These are phyloP conservation scores for Hanseniaspora occidentalis DNA, from an alignment of 805 yeast genomes.

Conservation along the genomic window DNA sequence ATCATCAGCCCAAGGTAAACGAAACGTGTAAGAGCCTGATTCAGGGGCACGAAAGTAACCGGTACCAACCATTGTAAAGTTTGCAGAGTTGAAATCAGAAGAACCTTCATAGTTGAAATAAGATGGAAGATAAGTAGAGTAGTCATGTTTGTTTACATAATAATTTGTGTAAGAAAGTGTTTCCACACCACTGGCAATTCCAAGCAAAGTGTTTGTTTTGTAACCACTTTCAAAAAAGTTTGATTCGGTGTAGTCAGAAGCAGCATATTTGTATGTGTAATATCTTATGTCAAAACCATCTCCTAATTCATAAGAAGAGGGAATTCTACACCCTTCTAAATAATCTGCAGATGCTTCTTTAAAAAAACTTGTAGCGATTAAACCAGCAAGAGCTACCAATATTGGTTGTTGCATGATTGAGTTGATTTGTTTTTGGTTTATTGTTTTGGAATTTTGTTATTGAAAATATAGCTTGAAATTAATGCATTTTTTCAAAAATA, in stretches of 20 bases:
- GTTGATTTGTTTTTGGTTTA: too few relatives aligned
- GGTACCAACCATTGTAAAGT: constrained; percentile 16
- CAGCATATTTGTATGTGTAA: neutral
- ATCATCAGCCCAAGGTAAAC: constrained; percentile 20
- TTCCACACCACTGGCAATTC: neutral
- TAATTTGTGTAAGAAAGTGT: neutral
- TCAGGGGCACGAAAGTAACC: constrained; percentile 18
- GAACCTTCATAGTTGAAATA: constrained; percentile 8
- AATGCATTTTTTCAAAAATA: too few relatives aligned
- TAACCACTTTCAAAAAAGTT: neutral
- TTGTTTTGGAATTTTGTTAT: too few relatives aligned
- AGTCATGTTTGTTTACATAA: neutral
- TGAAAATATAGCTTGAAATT: too few relatives aligned
- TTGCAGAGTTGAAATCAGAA: constrained; percentile 7
- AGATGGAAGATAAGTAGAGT: constrained; percentile 4
- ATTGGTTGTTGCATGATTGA: too few relatives aligned
- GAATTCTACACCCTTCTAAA: neutral
- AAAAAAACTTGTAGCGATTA: too few relatives aligned
- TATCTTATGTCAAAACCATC: neutral
- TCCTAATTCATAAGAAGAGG: neutral
- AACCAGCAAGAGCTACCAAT: too few relatives aligned
- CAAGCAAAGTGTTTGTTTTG: neutral
- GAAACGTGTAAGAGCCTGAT: constrained; percentile 21
- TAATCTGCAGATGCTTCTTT: neutral
- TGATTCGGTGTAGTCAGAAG: neutral